A percentile compares a stretch with the other conserved stretches of the same genome.
phyloP scores from a whole-genome alignment of 495 filamentous ascomycete genomes.

The Pyrenula massariospora region DNA sequence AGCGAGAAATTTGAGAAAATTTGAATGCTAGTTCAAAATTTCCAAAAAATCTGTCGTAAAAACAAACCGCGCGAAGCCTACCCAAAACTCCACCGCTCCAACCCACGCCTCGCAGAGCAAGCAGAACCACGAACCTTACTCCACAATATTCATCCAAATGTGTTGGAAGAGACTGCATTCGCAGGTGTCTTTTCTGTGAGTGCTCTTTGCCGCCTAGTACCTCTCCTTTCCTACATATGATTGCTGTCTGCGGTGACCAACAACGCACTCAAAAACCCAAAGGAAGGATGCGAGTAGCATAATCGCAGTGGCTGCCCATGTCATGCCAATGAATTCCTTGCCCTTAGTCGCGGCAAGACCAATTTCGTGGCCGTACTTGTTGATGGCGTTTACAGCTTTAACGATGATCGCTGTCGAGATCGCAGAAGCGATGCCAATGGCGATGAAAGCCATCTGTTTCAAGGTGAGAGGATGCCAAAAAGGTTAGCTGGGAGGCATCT shows the following conservation, averaged over 20 bases:
- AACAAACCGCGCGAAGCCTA: no score
- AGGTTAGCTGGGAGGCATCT: background rate
- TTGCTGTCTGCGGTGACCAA: background rate
- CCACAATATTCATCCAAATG: no score
- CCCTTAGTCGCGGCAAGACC: conserved; percentile 42
- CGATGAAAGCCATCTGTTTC: conserved; percentile 31
- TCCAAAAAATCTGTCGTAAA: no score
- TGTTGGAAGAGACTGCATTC: no score
- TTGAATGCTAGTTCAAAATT: no score
- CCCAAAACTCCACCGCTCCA: no score
- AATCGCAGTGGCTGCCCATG: conserved; percentile 43
- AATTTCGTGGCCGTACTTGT: conserved; percentile 42
- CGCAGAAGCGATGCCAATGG: conserved; percentile 47
- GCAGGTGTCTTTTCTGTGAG: no score
- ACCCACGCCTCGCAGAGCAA: no score
- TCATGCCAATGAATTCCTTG: conserved; percentile 44
- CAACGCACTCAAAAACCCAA: conserved; percentile 21
- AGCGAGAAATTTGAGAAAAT: no score
- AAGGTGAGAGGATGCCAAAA: background rate
- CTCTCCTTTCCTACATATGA: background rate
- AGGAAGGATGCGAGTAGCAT: conserved; percentile 29
- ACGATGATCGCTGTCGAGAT: conserved; percentile 49
- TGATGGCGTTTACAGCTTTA: conserved; percentile 44
- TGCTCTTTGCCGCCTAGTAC: no score
- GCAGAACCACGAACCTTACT: no score